Percentiles rank a stretch among this genome's conserved stretches.
These are phyloP conservation scores for Suillus americanus DNA, from an alignment of 768 basidiomycete genomes.

Conservation along the genomic window DNA sequence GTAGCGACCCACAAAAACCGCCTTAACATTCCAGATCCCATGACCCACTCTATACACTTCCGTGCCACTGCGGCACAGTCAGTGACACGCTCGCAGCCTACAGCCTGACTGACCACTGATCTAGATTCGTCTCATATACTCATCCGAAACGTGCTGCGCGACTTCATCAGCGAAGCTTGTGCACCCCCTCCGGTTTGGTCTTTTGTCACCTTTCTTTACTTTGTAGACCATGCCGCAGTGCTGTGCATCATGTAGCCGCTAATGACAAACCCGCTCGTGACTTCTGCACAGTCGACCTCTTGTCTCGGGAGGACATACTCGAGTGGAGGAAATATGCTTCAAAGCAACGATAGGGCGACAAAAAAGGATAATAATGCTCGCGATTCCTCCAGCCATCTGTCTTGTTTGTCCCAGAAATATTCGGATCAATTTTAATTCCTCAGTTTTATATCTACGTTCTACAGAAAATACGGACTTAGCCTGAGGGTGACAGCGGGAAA, in stretches of 20 bases:
- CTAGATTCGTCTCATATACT: slow-evolving; percentile 40
- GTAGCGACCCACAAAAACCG: no score
- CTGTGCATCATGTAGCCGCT: slow-evolving; percentile 48
- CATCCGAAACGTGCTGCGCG: slow-evolving; percentile 39
- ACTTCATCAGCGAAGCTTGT: slow-evolving; percentile 43
- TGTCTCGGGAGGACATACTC: slow-evolving; percentile 55
- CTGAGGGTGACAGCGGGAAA: no score
- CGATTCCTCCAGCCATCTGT: no score
- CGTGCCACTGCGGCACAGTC: slow-evolving; percentile 44
- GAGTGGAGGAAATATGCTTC: slow-evolving; percentile 56
- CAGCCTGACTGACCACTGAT: slow-evolving; percentile 41
- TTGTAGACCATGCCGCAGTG: slow-evolving; percentile 49
- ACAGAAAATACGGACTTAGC: no score
- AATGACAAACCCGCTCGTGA: slow-evolving; percentile 18
- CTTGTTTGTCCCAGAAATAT: no score
- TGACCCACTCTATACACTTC: slow-evolving; percentile 35
- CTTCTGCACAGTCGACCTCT: slow-evolving; percentile 51
- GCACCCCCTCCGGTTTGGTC: slow-evolving; percentile 54
- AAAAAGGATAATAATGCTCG: no score
- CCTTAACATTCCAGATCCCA: no score
- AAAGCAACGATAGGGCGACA: slow-evolving; percentile 15
- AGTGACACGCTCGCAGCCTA: slow-evolving; percentile 53
- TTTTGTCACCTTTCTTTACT: slow-evolving; percentile 13
- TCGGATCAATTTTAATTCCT: no score
- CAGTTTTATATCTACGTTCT: no score